Evolutionary conservation across 768 basidiomycete genomes (phyloP), one percentile per base, ranked within the genome.

Genomic region (Boletus edulis): DNA sequence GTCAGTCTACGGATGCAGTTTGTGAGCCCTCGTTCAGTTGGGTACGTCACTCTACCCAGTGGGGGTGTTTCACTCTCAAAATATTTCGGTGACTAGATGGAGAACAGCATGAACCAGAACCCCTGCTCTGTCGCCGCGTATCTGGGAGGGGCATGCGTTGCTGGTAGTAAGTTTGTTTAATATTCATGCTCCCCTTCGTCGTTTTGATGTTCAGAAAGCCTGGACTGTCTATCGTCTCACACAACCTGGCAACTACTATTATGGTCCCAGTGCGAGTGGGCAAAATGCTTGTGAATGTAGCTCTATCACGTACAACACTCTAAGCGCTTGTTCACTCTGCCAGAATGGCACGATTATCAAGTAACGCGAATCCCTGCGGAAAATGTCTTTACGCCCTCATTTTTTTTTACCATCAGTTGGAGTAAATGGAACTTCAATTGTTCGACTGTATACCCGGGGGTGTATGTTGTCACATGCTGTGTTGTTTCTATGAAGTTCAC

Each of bases 301-400:
- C 62, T 77, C 81, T 7, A 78, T 83, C 24, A 74, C 76, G 2
- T 86, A 85, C 59, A 79, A 76, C 14, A 56, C 82, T 22, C 71
- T 84, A 57, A 80, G 77, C 54, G 83, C 84, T 17, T 86, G 84
- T 65, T 80, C 75, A 17, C 64, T 74, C 34, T 86, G 84, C 62
- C 84, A 86, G 64, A 74, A 74, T 32, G 66, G 70, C 18, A 69
- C 67, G 3, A 73, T 69, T 57, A 57, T 76, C 18, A 60, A 56
- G 78, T 77, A 58, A 47, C 69, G 58, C 34, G 31, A 32, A 14
- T 24, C 35, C 11, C 32, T 14, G 7, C 41, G 3, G 43, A 48
- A 18, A 5, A 14, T 12, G 9, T 27, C 53, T 17, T 4, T 38
- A 22, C 24, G 7, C 42, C 38, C 56, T 47, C 24, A 60, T 31